These are phyloP conservation scores for Fusarium praegraminearum DNA, from an alignment of 2,329 filamentous ascomycete species.

Conservation along the genomic window DNA sequence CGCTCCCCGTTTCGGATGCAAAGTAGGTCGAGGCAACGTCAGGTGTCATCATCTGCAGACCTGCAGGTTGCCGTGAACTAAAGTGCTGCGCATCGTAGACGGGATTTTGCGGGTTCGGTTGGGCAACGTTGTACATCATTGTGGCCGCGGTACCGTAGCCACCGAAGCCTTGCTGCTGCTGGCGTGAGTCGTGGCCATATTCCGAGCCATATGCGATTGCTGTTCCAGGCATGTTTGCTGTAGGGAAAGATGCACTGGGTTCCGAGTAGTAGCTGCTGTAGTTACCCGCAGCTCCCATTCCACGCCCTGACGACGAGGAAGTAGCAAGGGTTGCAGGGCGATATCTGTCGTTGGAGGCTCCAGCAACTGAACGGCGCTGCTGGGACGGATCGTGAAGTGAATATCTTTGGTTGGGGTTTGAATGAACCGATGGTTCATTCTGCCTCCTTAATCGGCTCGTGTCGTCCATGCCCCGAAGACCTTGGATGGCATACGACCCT, in stretches of 20 bases:
- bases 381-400: conserved; percentile 63
- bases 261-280: conserved; percentile 72
- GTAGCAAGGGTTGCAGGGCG: conserved; percentile 63
- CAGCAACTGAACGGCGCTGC: conserved; percentile 54
- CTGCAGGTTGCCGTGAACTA: conserved; percentile 79
- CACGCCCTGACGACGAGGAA: conserved; percentile 61
- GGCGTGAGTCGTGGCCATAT: conserved; percentile 72
- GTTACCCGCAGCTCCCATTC: conserved; percentile 67
- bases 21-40: conserved; percentile 78
- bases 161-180: conserved; percentile 66
- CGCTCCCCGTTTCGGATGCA: conserved; percentile 55
- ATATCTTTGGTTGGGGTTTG: conserved; percentile 67
- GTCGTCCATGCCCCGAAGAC: conserved; percentile 80
- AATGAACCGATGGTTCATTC: conserved; percentile 77
- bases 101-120: conserved; percentile 69
- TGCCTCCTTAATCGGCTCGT: conserved; percentile 79
- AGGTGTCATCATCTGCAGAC: conserved; percentile 74
- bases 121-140: conserved; percentile 84
- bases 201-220: conserved; percentile 71
- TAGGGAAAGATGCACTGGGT: conserved; percentile 62
- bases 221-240: conserved; percentile 68
- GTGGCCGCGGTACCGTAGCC: conserved; percentile 69
- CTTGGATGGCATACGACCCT: conserved; percentile 64
- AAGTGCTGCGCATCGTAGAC: conserved; percentile 84
- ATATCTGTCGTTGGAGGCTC: conserved; percentile 57